Conservation (phyloP, 2,329 filamentous ascomycete genomes). For the Alternaria metachromatica region DNA sequence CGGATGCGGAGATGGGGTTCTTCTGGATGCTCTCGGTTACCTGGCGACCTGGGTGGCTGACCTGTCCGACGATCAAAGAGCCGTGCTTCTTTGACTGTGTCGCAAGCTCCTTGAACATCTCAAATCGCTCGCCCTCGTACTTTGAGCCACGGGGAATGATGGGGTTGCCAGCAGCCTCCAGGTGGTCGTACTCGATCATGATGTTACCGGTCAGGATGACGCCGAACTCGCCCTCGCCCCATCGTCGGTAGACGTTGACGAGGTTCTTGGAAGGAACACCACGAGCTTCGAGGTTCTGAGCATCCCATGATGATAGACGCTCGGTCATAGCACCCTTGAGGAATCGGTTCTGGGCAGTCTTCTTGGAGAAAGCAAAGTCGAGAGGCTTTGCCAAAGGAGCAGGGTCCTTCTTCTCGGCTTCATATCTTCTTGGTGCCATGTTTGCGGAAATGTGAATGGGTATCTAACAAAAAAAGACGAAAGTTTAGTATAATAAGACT, state of each 20-base stretch:
- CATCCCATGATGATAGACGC: slow-evolving; percentile 66
- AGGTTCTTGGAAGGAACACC: slow-evolving; percentile 62
- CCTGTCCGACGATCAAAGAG: slow-evolving; percentile 64
- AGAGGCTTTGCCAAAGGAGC: slow-evolving; percentile 53
- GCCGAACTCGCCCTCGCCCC: slow-evolving; percentile 56
- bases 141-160: slow-evolving; percentile 63
- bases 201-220: slow-evolving; percentile 69
- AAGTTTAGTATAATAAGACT: neutral
- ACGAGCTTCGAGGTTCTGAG: slow-evolving; percentile 59
- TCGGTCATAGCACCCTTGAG: slow-evolving; percentile 74
- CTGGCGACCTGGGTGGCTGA: slow-evolving; percentile 69
- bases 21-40: slow-evolving; percentile 53
- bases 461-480: slow-evolving; percentile 5
- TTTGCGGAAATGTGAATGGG: neutral
- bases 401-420: slow-evolving; percentile 50
- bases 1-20: slow-evolving; percentile 60
- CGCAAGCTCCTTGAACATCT: slow-evolving; percentile 65
- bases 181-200: slow-evolving; percentile 69
- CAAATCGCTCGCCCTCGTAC: slow-evolving; percentile 64
- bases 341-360: slow-evolving; percentile 68
- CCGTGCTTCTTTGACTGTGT: slow-evolving; percentile 63
- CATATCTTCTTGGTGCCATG: slow-evolving; percentile 51
- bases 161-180: slow-evolving; percentile 62
- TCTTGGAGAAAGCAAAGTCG: slow-evolving; percentile 57
- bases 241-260: slow-evolving; percentile 61